Evolutionary conservation across 2,329 filamentous ascomycete species (phyloP), one percentile per base, ranked within the genome.

Genomic region (Microsporum ferrugineum): DNA sequence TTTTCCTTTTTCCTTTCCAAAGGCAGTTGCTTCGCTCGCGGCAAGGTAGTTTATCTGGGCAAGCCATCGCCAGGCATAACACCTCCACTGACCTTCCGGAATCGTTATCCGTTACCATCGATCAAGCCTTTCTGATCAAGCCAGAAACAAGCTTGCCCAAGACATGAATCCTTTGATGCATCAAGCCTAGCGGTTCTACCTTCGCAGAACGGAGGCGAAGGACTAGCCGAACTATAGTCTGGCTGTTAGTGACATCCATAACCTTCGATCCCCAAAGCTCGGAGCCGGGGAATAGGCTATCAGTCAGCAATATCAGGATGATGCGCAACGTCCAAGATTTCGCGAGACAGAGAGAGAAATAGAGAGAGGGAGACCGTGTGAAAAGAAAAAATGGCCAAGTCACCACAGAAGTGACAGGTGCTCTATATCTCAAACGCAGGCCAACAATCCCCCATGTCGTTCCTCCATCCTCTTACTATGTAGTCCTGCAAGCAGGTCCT

Each of bases 231-330:
- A 31, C 27, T 27, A 14, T 53, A 53, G 49, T 53, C 27, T 27
- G 27, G 43, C 23, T 53, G 27, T 31, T 53, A 31, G 14, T n/a
- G 17, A 10, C n/a, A 31, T 14, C 17, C 49, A 33, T 33, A 53
- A 27, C 49, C 49, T 23, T 53, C 49, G 49, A 53, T 53, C 49
- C 49, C 49, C 49, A 53, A 53, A 53, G 49, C 31, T 53, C 31
- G 31, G 27, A 34, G 49, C 31, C 49, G 27, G 49, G 10, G 49
- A 53, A 53, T 53, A 53, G 49, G 49, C 49, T 53, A 53, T 53
- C 49, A 53, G 49, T 53, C 49, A 53, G 49, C 49, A 31, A 6
- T 31, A 33, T 53, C 27, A 53, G 49, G 27, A 31, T 34, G 31
- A 33, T 34, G 49, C 49, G 49, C 49, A 34, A 33, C 29, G 14